Percentiles rank a stretch among this genome's conserved stretches.
phyloP scores from a whole-genome alignment of 1,284 basidiomycete species.

The Fistulinella staudtii region DNA sequence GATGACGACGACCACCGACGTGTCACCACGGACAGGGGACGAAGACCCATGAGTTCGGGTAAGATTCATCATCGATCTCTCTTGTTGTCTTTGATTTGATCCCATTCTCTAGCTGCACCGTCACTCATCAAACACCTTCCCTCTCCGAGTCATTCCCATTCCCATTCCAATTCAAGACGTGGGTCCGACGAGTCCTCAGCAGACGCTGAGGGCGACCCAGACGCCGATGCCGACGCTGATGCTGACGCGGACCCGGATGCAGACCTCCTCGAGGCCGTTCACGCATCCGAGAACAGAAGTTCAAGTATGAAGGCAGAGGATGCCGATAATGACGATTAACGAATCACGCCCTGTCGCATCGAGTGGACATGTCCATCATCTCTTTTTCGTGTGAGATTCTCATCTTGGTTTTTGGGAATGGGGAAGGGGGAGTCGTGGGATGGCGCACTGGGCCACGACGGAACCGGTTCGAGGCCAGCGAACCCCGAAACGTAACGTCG shows the following conservation, averaged over 20 bases:
- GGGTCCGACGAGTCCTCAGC: constrained; percentile 27
- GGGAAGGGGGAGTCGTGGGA: constrained; percentile 17
- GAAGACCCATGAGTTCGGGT: constrained; percentile 28
- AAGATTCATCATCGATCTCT: constrained; percentile 5
- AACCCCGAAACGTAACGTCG: not conserved
- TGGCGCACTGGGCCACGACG: too few relatives aligned
- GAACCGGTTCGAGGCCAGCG: not conserved
- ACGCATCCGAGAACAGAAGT: constrained; percentile 38
- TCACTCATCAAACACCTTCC: constrained; percentile 19
- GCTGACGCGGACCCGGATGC: constrained; percentile 34
- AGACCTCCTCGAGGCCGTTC: constrained; percentile 43
- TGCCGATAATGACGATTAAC: constrained; percentile 31
- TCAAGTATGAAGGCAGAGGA: constrained; percentile 37
- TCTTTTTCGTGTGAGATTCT: not conserved
- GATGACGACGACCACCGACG: constrained; percentile 29
- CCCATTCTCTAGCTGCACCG: constrained; percentile 13
- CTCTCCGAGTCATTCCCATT: constrained; percentile 25
- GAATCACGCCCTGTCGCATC: not conserved
- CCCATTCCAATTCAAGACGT: constrained; percentile 20
- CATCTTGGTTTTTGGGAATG: constrained; percentile 7
- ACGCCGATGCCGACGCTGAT: constrained; percentile 34
- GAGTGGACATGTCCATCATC: not conserved
- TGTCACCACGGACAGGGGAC: constrained; percentile 16
- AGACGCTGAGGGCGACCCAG: constrained; percentile 31
- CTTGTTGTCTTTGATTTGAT: not conserved